Percentiles rank a stretch among this genome's conserved stretches.
Conservation (phyloP, 1,284 basidiomycete species). For the Cryptococcus hybrid region DNA sequence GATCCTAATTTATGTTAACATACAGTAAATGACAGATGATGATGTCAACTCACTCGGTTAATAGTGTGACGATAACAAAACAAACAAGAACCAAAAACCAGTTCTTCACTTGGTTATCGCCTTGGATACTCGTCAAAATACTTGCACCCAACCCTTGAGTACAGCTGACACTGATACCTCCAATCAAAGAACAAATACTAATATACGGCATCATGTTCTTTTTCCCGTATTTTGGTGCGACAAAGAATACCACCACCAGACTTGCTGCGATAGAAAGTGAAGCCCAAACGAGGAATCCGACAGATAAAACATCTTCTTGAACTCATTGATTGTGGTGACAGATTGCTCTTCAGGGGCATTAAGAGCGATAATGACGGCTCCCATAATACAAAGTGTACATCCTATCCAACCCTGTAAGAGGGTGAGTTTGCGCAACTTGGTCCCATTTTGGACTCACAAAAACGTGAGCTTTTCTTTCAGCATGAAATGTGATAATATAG, state of each 20-base stretch:
- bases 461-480: conserved; percentile 64
- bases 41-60: conserved; percentile 26
- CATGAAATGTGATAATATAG: conserved; percentile 88
- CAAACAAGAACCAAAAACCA: conserved; percentile 65
- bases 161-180: conserved; percentile 92
- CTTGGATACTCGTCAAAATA: conserved; percentile 81
- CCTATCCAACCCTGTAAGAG: conserved; percentile 73
- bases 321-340: conserved; percentile 74
- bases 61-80: conserved; percentile 73
- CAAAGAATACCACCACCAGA: conserved; percentile 40
- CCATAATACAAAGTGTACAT: conserved; percentile 81
- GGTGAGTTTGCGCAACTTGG: neutral
- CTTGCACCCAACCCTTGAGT: conserved; percentile 91
- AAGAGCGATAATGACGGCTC: conserved; percentile 59
- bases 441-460: conserved; percentile 14
- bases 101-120: conserved; percentile 56
- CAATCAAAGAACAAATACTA: conserved; percentile 90
- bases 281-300: conserved; percentile 80
- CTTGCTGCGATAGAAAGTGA: conserved; percentile 32
- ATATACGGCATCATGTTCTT: conserved; percentile 93
- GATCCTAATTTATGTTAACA: conserved; percentile 57
- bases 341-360: conserved; percentile 79
- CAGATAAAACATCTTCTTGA: conserved; percentile 80
- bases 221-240: conserved; percentile 68
- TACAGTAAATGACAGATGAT: neutral